Evolutionary conservation across 768 basidiomycete genomes (phyloP), one percentile per base, ranked within the genome.

Genomic region (Podaxis rugospora): DNA sequence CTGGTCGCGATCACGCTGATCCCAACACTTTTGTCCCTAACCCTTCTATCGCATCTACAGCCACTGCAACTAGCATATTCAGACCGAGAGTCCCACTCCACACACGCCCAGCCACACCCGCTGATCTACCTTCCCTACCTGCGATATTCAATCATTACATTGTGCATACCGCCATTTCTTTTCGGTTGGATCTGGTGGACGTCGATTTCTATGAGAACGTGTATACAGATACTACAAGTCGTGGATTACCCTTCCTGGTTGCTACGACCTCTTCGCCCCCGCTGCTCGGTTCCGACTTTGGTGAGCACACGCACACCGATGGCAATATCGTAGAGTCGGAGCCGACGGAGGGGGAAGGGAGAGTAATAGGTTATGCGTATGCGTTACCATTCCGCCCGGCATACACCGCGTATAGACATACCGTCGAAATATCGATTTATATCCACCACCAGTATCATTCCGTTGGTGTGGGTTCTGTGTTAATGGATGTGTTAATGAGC

Each of bases 91-190:
- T 40, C 39, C 14, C 11, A 13, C 16, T 57, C 44, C 18, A 32
- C 9, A 51, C 57, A 32, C 64, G 68, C 25, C 58, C 44, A 44
- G 67, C 63, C 11, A 59, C 61, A 0, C 10, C 18, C 0, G 42
- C 46, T 18, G 66, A 69, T 54, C 54, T 69, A 6, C 50, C 62
- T 1, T 63, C 58, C 40, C 65, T 67, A 53, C 58, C 68, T 4
- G 37, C 28, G 9, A 69, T 68, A 39, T 53, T 66, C 55, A 70
- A 70, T 28, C 63, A 66, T 56, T 66, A 67, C 46, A 66, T 70
- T 56, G 32, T 46, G 11, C 60, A 65, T 13, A 61, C 66, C 1
- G 59, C 66, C 25, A 55, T 63, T 18, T 69, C 66, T 10, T 66
- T 69, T 18, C 68, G 65, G 37, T 51, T 52, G 18, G 68, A 68